Conservation (phyloP, 768 basidiomycete genomes). For the Leccinum uliginosum region DNA sequence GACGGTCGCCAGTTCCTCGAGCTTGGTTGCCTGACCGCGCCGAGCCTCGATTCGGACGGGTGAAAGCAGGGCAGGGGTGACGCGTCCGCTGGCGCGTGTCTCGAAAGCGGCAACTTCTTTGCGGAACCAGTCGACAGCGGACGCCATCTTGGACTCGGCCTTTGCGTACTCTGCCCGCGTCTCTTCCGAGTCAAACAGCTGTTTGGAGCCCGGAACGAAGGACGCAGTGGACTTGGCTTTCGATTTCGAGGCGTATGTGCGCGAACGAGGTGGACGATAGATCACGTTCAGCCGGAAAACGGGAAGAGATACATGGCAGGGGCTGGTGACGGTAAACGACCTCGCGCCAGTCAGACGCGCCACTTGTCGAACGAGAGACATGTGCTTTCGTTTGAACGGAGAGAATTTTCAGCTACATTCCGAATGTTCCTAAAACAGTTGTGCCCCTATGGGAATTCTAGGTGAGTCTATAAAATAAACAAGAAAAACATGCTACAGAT, state of each 20-base stretch:
- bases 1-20: conserved; percentile 76
- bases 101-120: conserved; percentile 74
- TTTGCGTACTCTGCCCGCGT: conserved; percentile 59
- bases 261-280: neutral
- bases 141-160: conserved; percentile 58
- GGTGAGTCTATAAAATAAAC: neutral
- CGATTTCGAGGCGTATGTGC: conserved; percentile 27
- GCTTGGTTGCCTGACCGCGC: conserved; percentile 33
- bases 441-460: neutral
- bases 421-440: neutral
- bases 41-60: conserved; percentile 59
- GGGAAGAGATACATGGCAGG: neutral
- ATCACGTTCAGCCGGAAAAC: neutral
- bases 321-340: neutral
- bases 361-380: conserved; percentile 10
- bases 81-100: conserved; percentile 68
- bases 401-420: neutral
- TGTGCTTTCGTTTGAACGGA: neutral
- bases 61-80: conserved; percentile 67
- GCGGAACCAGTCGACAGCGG: conserved; percentile 66
- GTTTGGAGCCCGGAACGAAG: conserved; percentile 67
- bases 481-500: neutral
- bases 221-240: conserved; percentile 48
- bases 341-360: conserved; percentile 1
- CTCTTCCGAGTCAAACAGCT: conserved; percentile 49